Evolutionary conservation across 1,284 basidiomycete species (phyloP).

Genomic region (Ceratobasidium sp.): DNA sequence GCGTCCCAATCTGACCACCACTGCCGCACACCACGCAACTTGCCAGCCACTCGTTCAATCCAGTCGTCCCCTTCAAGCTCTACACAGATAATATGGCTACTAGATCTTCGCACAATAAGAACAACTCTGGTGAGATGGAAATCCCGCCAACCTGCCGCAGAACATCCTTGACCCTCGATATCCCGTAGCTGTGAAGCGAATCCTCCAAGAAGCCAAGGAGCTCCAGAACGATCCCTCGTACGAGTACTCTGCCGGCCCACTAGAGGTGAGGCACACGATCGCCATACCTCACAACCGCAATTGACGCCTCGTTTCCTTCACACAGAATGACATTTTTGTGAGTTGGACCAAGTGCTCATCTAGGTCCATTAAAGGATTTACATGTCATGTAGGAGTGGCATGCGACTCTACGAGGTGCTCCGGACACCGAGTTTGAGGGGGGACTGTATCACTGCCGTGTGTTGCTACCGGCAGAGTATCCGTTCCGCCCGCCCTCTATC

Average conservation of each 20-base stretch:
- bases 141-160: background rate
- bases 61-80: background rate
- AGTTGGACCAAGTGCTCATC: constrained; percentile 49
- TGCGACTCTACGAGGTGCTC: constrained; percentile 88
- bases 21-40: background rate
- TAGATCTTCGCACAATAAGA: constrained; percentile 69
- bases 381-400: constrained; percentile 83
- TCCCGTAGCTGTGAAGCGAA: constrained; percentile 83
- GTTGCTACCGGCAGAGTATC: constrained; percentile 88
- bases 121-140: constrained; percentile 70
- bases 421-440: constrained; percentile 88
- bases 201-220: constrained; percentile 94
- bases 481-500: constrained; percentile 91
- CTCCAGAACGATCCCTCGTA: constrained; percentile 79
- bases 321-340: constrained; percentile 81
- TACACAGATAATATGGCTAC: constrained; percentile 47
- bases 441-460: constrained; percentile 93
- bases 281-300: constrained; percentile 8
- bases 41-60: constrained; percentile 10
- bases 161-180: constrained; percentile 4
- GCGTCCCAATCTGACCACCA: constrained; percentile 30
- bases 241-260: constrained; percentile 84
- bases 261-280: constrained; percentile 70
- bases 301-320: constrained; percentile 41
- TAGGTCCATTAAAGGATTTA: constrained; percentile 49